Conservation (phyloP, 192 early-diverging fungal genomes). For the Funneliformis geosporum region DNA sequence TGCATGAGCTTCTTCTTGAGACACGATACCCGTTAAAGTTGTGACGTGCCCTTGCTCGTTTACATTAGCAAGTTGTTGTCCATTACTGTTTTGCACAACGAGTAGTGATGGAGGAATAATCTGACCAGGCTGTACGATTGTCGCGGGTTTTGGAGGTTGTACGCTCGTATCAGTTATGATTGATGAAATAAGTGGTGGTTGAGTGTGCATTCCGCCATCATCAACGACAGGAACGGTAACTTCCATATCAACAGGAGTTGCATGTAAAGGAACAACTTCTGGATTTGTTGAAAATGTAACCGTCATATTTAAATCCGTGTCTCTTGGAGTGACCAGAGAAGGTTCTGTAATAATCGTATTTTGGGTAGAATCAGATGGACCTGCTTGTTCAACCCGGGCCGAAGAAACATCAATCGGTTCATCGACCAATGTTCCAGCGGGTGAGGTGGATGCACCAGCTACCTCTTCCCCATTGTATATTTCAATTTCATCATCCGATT, state of each 20-base stretch:
- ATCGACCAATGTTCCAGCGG: slow-evolving; percentile 24
- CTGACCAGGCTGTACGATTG: neutral
- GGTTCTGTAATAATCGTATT: neutral
- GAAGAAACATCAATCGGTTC: slow-evolving; percentile 17
- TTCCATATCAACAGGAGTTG: neutral
- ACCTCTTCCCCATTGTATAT: slow-evolving; percentile 47
- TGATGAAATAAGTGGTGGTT: neutral
- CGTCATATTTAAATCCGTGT: neutral
- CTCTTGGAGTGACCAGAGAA: neutral
- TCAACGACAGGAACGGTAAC: neutral
- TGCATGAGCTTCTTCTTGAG: neutral
- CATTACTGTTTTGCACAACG: neutral
- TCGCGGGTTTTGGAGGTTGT: neutral
- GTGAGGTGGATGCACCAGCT: neutral
- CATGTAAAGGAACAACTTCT: neutral
- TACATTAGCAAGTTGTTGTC: neutral
- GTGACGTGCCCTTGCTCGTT: neutral
- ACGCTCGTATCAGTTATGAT: neutral
- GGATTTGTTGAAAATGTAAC: slow-evolving; percentile 2
- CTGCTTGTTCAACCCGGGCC: neutral
- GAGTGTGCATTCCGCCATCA: neutral
- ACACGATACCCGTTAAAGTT: slow-evolving; percentile 4
- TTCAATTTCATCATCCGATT: slow-evolving; percentile 77
- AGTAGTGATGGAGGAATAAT: neutral
- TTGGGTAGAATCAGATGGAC: neutral